Base-by-base conservation (phyloP, 148 eudicot species). In the Rhododendron ovatum region DNA sequence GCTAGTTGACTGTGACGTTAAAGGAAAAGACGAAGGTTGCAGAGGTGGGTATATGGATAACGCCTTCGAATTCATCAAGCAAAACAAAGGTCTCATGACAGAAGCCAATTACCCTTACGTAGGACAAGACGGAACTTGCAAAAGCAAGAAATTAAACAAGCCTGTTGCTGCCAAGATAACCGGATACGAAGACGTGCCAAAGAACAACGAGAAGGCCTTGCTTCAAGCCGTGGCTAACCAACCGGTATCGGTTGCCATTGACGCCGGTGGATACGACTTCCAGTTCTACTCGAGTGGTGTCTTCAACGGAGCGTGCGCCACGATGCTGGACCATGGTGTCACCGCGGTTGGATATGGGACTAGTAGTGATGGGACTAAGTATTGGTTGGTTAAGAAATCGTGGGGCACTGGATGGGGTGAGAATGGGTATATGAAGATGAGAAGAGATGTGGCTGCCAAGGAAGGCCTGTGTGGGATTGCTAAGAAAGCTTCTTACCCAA, bases 371-470 rank as follows among this genome's bases (percentile, higher is more conserved):
- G 91, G 92, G 63, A 82, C 78, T 24, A 83, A 86, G 83, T 90
- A 91, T 75, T 92, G 94, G 94, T 69, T 92, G 37, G 69, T 91
- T 1, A 92, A 92, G 84, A 92, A 92, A 28, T 91, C 92, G 17
- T 92, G 94, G 94, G 94, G 94, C 1, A 63, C 85, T 1, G 12
- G 24, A 0, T 92, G 93, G 94, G 94, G 94, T 10, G 93, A 92
- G 53, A 85, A 86, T 14, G 94, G 94, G 12, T 92, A 71, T 35
- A 92, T 92, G 81, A 88, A 87, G 90, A 89, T 92, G 82, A 48
- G 75, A 84, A 89, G 87, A 80, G 91, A 83, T 69, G 82, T 82
- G 45, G 91, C 85, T 63, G 88, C 73, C 37, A 86, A 78, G 30
- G 81, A 88, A 47, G 94, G 94, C 7, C 79, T 91, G 20, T 92